Evolutionary conservation across 2,329 filamentous ascomycete genomes (phyloP).

Genomic region (Fusarium marasasianum): DNA sequence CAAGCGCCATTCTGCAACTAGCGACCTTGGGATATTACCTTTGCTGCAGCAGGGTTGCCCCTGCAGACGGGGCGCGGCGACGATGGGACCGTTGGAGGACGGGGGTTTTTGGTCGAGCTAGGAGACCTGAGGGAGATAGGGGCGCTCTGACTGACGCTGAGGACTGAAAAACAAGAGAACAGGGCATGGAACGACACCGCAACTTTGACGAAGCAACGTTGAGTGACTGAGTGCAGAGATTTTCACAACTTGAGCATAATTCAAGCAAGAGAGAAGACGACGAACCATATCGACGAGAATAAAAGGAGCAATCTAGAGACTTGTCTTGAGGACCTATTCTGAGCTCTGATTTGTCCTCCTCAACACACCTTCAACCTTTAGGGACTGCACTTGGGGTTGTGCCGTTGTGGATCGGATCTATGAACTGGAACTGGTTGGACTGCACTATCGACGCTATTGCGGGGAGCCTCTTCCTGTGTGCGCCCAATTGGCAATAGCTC

Average conservation of each 20-base stretch:
- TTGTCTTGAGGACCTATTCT: not conserved
- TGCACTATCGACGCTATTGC: slow-evolving; percentile 27
- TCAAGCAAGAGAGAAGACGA: not conserved
- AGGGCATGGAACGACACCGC: slow-evolving; percentile 30
- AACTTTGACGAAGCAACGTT: slow-evolving; percentile 20
- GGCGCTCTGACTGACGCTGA: slow-evolving; percentile 24
- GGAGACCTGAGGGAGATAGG: slow-evolving; percentile 31
- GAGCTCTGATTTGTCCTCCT: slow-evolving; percentile 30
- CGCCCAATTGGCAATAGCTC: slow-evolving; percentile 22
- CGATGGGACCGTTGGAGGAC: slow-evolving; percentile 31
- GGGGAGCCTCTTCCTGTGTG: slow-evolving; percentile 10
- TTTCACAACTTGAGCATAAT: not conserved
- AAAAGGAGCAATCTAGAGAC: slow-evolving; percentile 1
- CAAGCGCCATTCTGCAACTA: slow-evolving; percentile 45
- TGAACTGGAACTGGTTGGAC: slow-evolving; percentile 27
- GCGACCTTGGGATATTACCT: slow-evolving; percentile 44
- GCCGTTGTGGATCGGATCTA: slow-evolving; percentile 30
- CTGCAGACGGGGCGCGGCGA: slow-evolving; percentile 38
- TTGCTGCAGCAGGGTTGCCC: slow-evolving; percentile 44
- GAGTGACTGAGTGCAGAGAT: not conserved
- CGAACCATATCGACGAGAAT: not conserved
- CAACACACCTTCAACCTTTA: slow-evolving; percentile 14
- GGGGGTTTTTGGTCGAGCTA: slow-evolving; percentile 14
- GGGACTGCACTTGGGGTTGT: slow-evolving; percentile 20
- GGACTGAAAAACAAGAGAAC: not conserved